Base-by-base conservation (phyloP, 2,329 filamentous ascomycete species). In the Penicillium capsulatum region DNA sequence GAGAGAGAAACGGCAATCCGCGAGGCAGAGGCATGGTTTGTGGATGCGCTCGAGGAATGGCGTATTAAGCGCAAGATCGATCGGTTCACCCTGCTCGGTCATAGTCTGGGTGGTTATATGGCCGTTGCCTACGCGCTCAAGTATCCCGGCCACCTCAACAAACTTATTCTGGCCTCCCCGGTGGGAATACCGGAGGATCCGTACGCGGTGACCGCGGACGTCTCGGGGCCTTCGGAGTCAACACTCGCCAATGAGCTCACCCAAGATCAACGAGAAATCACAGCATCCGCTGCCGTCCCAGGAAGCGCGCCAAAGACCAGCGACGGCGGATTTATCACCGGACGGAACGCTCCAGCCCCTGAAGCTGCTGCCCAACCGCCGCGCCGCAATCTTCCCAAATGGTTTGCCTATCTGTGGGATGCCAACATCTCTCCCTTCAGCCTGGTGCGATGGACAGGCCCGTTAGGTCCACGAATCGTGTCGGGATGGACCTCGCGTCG, bases 11-110 rank as follows among this genome's bases (percentile, higher is more conserved):
- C 77, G 29, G 90, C 91, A 62, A 90, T 94, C 47, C 73, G 76
- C 14, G 92, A 98, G 64, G 90, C 92, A 0, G 92, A 98, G 67
- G 81, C 80, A 56, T 98, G 88, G 87, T 98, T 98, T 58, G 79
- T 98, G 40, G 92, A 98, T 64, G 86, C 91, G 2, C 74, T 98
- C 5, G 92, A 98, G 61, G 92, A 98, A 65, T 98, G 92, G 92
- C 82, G 92, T 41, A 77, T 87, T 53, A 80, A 87, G 60, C 82
- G 84, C 48, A 90, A 91, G 28, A 86, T 98, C 34, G 89, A 98
- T 34, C 84, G 84, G 49, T 96, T 98, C 60, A 98, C 92, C 0
- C 74, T 98, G 3, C 75, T 97, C 6, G 92, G 91, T 1, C 92
- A 98, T 69, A 94, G 86, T 31, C 74, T 98, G 32, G 92, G 92